These are phyloP conservation scores for Wallacemonas rigidus DNA, from an alignment of 208 protist genomes.

Conservation along the genomic window DNA sequence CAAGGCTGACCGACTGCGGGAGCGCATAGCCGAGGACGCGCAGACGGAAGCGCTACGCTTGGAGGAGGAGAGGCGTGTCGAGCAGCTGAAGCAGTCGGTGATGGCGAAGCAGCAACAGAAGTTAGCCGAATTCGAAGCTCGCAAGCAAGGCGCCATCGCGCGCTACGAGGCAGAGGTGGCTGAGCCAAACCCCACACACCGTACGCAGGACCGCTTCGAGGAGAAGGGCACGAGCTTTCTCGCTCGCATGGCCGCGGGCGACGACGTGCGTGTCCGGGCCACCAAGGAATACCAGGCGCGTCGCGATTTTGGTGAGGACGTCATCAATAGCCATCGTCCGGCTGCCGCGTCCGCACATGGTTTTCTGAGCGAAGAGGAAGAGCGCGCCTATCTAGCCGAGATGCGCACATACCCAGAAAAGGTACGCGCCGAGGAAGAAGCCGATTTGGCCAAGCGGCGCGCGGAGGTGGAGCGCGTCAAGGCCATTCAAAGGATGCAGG, in stretches of 20 bases:
- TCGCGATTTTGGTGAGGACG: slow-evolving; percentile 22
- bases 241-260: slow-evolving; percentile 32
- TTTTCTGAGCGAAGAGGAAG: slow-evolving; percentile 68
- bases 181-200: slow-evolving; percentile 37
- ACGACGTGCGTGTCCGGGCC: slow-evolving; percentile 27
- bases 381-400: slow-evolving; percentile 56
- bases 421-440: slow-evolving; percentile 45
- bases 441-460: slow-evolving; percentile 32
- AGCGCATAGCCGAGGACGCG: slow-evolving; percentile 35
- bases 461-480: slow-evolving; percentile 44
- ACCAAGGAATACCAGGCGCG: slow-evolving; percentile 14
- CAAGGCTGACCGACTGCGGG: slow-evolving; percentile 51
- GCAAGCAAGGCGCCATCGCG: slow-evolving; percentile 41
- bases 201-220: slow-evolving; percentile 79
- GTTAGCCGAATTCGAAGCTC: slow-evolving; percentile 50
- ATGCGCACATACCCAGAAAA: slow-evolving; percentile 60
- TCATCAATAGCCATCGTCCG: slow-evolving; percentile 10
- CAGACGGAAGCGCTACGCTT: slow-evolving; percentile 32
- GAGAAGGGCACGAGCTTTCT: slow-evolving; percentile 57
- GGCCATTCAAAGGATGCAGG: slow-evolving; percentile 64
- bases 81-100: slow-evolving; percentile 36
- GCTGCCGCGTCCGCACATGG: slow-evolving; percentile 53
- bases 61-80: slow-evolving; percentile 42
- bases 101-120: slow-evolving; percentile 37
- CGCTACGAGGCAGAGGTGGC: slow-evolving; percentile 31